Percentiles rank a stretch among this genome's conserved stretches.
These are phyloP conservation scores for Scenedesmus sp. DNA, from an alignment of 163 green algal genomes.

Conservation along the genomic window DNA sequence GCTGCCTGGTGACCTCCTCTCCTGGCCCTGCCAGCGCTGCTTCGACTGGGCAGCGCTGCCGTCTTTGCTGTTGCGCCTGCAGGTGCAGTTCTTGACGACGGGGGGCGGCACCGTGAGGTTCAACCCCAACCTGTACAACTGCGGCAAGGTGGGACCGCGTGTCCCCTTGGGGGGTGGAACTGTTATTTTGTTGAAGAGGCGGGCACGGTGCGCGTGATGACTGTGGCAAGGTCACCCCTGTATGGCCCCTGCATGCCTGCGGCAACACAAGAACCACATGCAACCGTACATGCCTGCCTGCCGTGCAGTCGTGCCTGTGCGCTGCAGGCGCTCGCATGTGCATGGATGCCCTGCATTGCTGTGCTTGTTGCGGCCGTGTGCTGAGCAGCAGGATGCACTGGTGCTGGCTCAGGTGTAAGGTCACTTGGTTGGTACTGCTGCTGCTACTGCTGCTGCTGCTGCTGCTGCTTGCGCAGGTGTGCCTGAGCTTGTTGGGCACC, in stretches of 20 bases:
- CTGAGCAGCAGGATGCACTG: no score
- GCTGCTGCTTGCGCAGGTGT: slow-evolving; percentile 75
- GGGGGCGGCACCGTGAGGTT: slow-evolving; percentile 82
- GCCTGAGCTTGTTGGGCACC: slow-evolving; percentile 92
- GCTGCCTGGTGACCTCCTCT: no score
- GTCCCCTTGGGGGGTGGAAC: no score
- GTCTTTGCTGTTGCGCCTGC: not conserved
- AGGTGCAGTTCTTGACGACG: slow-evolving; percentile 80
- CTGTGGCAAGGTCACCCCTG: no score
- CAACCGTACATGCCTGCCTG: not conserved
- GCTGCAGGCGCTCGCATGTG: not conserved
- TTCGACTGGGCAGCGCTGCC: not conserved
- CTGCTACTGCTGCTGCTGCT: slow-evolving; percentile 1
- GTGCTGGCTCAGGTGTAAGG: not conserved
- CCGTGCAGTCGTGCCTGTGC: not conserved
- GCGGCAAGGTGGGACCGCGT: slow-evolving; percentile 89
- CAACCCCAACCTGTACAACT: slow-evolving; percentile 94
- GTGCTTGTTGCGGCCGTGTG: no score
- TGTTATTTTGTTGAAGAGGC: no score
- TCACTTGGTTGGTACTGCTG: not conserved
- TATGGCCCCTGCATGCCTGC: no score
- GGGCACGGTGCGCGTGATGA: no score
- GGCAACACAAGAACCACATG: no score
- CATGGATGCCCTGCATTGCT: not conserved
- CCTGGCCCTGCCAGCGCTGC: not conserved